phyloP scores from a whole-genome alignment of 441 rosid species.

The Pelargonium cotyledonis region DNA sequence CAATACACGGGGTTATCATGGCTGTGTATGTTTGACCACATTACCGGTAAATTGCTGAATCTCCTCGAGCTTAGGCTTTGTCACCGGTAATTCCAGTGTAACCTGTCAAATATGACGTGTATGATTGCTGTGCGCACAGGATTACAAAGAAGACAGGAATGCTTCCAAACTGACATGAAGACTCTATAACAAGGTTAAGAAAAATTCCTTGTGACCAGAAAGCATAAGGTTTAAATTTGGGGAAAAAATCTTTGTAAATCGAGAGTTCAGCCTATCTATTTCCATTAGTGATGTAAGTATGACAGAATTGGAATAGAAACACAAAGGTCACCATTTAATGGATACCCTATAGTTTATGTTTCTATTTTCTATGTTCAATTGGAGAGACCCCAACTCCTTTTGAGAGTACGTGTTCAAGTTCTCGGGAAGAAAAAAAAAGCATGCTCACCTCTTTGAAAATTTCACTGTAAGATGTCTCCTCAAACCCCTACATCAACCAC shows the following conservation, averaged over 20 bases:
- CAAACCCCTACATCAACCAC: constrained; percentile 50
- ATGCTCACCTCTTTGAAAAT: constrained; percentile 73
- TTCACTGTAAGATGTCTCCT: constrained; percentile 52
- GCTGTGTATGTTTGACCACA: constrained; percentile 29
- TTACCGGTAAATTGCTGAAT: constrained; percentile 33
- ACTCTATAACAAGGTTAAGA: no score
- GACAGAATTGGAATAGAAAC: background rate
- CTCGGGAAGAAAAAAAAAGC: background rate
- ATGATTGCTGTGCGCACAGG: background rate
- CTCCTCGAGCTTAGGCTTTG: constrained; percentile 49
- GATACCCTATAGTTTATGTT: background rate
- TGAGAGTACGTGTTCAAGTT: background rate
- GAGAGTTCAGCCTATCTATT: background rate
- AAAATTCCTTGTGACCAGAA: no score
- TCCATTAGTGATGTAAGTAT: background rate
- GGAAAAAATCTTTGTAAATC: no score
- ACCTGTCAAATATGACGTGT: constrained; percentile 38
- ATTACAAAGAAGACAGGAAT: background rate
- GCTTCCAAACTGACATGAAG: background rate
- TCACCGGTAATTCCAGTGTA: constrained; percentile 56
- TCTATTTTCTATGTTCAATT: background rate
- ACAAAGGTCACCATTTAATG: background rate
- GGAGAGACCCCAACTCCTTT: background rate
- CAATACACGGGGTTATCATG: constrained; percentile 12
- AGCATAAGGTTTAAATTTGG: no score